Percentiles rank a stretch among this genome's conserved stretches.
These are phyloP conservation scores for Pythium insidiosum DNA, from an alignment of 352 stramenopile genomes.

Conservation along the genomic window DNA sequence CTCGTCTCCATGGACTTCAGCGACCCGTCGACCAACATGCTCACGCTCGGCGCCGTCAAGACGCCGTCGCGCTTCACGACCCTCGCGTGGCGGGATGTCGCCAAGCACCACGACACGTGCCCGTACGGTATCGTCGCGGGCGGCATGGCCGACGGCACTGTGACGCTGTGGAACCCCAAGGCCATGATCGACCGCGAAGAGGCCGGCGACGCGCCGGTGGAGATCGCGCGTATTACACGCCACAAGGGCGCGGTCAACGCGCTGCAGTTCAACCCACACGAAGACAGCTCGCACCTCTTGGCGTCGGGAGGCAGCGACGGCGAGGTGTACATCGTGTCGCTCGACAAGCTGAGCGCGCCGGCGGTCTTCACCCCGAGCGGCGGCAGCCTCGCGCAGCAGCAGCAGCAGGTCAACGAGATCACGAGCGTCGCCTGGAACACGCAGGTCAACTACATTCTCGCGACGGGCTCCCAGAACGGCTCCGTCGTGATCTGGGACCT, in stretches of 20 bases:
- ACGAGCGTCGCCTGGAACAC: conserved; percentile 96
- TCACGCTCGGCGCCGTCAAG: conserved; percentile 84
- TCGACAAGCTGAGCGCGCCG: conserved; percentile 87
- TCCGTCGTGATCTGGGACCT: conserved; percentile 97
- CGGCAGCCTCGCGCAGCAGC: conserved; percentile 37
- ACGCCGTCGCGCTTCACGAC: conserved; percentile 90
- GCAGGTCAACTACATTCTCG: conserved; percentile 97
- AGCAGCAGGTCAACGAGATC: conserved; percentile 80
- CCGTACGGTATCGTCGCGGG: conserved; percentile 92
- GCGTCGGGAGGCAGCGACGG: conserved; percentile 91
- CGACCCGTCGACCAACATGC: conserved; percentile 52
- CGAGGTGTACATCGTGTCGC: conserved; percentile 93
- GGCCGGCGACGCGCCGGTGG: conserved; percentile 21
- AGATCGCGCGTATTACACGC: conserved; percentile 72
- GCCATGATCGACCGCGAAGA: conserved; percentile 68
- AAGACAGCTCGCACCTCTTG: conserved; percentile 88
- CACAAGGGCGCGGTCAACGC: conserved; percentile 91
- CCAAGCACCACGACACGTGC: conserved; percentile 63
- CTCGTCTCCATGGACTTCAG: conserved; percentile 92
- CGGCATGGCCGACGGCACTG: conserved; percentile 95
- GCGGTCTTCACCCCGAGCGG: conserved; percentile 87
- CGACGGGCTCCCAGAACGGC: conserved; percentile 91
- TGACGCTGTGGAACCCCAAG: conserved; percentile 95
- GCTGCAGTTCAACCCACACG: conserved; percentile 95
- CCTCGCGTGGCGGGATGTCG: conserved; percentile 89